Conservation (phyloP, 2,329 filamentous ascomycete species). For the Fusarium armeniacum region DNA sequence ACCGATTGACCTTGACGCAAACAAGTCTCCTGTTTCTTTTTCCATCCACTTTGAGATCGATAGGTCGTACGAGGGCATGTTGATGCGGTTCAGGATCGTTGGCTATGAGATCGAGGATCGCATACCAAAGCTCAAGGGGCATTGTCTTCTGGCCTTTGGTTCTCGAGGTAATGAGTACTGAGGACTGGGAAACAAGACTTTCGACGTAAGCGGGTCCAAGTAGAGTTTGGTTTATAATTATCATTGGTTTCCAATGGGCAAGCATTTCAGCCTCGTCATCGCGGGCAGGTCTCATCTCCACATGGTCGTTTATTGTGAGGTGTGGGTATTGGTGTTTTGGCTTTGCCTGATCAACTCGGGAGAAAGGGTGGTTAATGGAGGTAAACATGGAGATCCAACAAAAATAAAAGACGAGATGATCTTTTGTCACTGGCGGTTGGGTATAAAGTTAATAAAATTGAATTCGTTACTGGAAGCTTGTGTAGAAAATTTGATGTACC, state of each 20-base stretch:
- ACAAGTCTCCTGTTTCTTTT: not conserved
- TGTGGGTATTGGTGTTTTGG: too few species aligned
- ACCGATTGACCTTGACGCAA: not conserved
- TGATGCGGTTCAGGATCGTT: rapidly evolving
- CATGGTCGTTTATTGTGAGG: not conserved
- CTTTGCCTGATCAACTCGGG: too few species aligned
- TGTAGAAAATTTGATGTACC: too few species aligned
- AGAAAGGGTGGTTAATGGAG: not conserved
- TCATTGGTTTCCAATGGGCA: not conserved
- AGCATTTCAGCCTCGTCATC: not conserved
- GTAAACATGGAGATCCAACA: rapidly evolving
- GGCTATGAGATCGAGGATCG: not conserved
- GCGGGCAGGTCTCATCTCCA: not conserved
- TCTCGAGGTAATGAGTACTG: not conserved
- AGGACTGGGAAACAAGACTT: not conserved
- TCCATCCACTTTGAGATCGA: rapidly evolving
- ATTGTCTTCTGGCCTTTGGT: not conserved
- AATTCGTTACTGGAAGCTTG: too few species aligned
- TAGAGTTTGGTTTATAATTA: not conserved
- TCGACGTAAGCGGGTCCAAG: not conserved
- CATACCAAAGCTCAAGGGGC: slow-evolving; percentile 3
- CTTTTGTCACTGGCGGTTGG: not conserved
- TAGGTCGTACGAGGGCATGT: not conserved
- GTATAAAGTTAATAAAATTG: not conserved
- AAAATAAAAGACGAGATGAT: not conserved